These are phyloP conservation scores for Sesbania bispinosa DNA, from an alignment of 306 rosid species.

Conservation along the genomic window DNA sequence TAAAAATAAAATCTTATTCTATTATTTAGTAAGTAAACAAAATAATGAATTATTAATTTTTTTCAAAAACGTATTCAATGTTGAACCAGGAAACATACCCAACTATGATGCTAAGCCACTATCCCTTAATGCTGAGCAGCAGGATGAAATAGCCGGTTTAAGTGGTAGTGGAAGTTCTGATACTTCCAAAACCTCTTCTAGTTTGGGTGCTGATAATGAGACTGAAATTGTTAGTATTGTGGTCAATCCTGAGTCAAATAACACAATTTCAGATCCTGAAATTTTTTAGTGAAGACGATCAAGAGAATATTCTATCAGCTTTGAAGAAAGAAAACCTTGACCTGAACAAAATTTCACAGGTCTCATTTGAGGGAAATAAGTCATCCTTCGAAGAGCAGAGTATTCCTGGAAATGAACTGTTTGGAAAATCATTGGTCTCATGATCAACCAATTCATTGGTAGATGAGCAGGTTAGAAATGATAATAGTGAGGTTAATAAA, in stretches of 20 bases:
- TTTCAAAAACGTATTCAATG: too few relatives aligned
- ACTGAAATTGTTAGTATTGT: constrained; percentile 29
- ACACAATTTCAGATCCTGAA: constrained; percentile 41
- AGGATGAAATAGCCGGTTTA: constrained; percentile 43
- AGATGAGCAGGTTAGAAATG: constrained; percentile 39
- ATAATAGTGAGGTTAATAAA: constrained; percentile 34
- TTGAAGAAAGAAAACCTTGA: constrained; percentile 41
- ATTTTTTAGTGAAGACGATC: constrained; percentile 26
- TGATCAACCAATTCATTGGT: constrained; percentile 31
- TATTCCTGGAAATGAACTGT: constrained; percentile 30
- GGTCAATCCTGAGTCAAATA: constrained; percentile 36
- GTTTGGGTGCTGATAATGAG: constrained; percentile 37
- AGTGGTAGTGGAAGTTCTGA: constrained; percentile 30
- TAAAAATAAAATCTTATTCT: too few relatives aligned
- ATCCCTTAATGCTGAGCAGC: constrained; percentile 39
- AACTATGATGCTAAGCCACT: constrained; percentile 33
- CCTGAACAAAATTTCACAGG: constrained; percentile 34
- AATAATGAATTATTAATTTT: too few relatives aligned
- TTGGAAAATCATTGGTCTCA: constrained; percentile 31
- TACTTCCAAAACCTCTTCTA: too few relatives aligned
- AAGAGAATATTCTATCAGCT: constrained; percentile 36
- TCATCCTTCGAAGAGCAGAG: constrained; percentile 43
- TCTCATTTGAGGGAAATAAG: constrained; percentile 41
- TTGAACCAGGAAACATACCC: constrained; percentile 37
- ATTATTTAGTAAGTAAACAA: too few relatives aligned